A percentile compares a stretch with the other conserved stretches of the same genome.
phyloP scores from a whole-genome alignment of 1,139 yeast species.

The Yamadazyma diddensiae region DNA sequence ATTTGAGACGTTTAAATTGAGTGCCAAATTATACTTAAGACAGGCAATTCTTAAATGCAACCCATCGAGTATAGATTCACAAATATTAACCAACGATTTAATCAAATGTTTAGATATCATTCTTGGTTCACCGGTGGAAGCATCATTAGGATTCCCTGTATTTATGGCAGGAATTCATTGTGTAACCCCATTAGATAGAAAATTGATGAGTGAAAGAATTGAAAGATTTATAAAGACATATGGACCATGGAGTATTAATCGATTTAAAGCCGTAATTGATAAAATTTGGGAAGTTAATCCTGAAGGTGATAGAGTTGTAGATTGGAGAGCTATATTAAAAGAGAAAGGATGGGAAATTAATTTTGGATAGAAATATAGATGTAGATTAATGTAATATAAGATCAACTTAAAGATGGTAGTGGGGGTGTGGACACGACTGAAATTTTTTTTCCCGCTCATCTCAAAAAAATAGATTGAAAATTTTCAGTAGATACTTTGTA shows the following conservation, averaged over 20 bases:
- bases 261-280: conserved; percentile 59
- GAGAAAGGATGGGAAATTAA: conserved; percentile 75
- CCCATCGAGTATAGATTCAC: conserved; percentile 65
- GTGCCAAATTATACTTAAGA: conserved; percentile 65
- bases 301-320: conserved; percentile 39
- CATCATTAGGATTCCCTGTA: conserved; percentile 70
- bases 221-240: conserved; percentile 57
- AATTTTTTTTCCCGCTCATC: conserved; percentile 8
- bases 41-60: conserved; percentile 61
- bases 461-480: conserved; percentile 5
- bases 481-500: conserved; percentile 2
- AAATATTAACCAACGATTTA: conserved; percentile 54
- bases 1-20: conserved; percentile 69
- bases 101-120: conserved; percentile 58
- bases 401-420: neutral
- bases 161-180: conserved; percentile 77
- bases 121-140: conserved; percentile 66
- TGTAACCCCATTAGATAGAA: conserved; percentile 47
- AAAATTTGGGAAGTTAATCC: conserved; percentile 46
- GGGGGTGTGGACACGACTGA: neutral
- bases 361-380: conserved; percentile 50
- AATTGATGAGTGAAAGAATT: conserved; percentile 50
- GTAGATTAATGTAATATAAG: neutral
- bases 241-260: conserved; percentile 62
- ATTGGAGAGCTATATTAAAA: conserved; percentile 68